A percentile compares a stretch with the other conserved stretches of the same genome.
phyloP scores from a whole-genome alignment of 169 alveolate species.

The Cyclospora cayetanensis region DNA sequence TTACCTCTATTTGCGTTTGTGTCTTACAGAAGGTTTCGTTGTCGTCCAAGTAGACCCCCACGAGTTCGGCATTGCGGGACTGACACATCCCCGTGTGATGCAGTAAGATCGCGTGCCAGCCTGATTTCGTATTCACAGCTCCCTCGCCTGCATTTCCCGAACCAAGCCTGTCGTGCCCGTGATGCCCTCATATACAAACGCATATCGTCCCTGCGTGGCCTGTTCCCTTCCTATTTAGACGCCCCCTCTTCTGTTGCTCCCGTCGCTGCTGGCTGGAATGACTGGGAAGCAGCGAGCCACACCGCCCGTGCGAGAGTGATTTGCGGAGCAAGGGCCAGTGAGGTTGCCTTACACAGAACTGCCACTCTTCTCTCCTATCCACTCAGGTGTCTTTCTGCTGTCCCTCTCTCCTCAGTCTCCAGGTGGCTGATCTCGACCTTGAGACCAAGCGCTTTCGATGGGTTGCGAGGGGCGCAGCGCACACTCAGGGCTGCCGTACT shows the following conservation, averaged over 20 bases:
- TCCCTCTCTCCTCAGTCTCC: background rate
- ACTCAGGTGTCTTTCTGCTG: background rate
- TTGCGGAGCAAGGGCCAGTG: no score
- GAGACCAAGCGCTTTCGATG: background rate
- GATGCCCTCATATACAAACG: no score
- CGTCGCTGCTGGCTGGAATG: no score
- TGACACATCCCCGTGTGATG: background rate
- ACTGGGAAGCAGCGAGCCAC: no score
- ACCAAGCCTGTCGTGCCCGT: no score
- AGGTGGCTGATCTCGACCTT: constrained; percentile 11
- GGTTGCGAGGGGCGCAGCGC: background rate
- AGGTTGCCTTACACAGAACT: no score
- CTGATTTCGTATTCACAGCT: no score
- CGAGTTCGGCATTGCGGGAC: background rate
- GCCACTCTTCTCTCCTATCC: no score
- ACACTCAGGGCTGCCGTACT: background rate
- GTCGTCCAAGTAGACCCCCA: constrained; percentile 27
- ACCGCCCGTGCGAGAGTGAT: no score
- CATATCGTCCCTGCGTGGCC: no score
- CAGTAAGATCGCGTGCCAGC: no score
- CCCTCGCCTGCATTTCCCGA: no score
- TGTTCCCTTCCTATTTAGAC: background rate
- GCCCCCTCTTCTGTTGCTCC: background rate
- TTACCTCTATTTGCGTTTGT: background rate
- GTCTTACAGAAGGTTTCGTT: constrained; percentile 22